Base-by-base conservation (phyloP, 257 asterid genomes). In the Dorcoceras hygrometricum region DNA sequence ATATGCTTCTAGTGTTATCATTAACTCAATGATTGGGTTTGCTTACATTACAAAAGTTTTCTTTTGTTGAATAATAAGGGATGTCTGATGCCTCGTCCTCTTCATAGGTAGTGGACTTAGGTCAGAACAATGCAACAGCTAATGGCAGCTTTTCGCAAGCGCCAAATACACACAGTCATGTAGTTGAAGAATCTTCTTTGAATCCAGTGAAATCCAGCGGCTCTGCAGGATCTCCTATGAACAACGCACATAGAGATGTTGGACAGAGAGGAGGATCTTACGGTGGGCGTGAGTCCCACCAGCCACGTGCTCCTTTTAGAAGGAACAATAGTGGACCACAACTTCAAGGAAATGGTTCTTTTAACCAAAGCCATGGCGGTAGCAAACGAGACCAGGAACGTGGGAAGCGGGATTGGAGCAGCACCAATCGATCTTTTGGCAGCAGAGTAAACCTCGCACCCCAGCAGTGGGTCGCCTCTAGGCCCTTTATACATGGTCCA, bases 261-360 rank as follows among this genome's bases (percentile, higher is more conserved):
- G 85, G 83, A 8, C 92, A 83, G 3, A 80, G 82, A 70, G 86
- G 86, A 69, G 80, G 84, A 46, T 63, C 78, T 10, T 76, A 85
- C 54, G 59, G 79, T 63, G 95, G 82, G 8, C 78, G 68, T 74
- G 89, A 79, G 62, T 78, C 75, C n/a, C 96, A 80, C 43, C 83
- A 80, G 9, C 91, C 76, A 6, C 81, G 82, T 22, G 73, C 59
- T 74, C 43, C 90, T 20, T 84, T 72, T 60, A 86, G 90, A 69
- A 86, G 91, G 80, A 83, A 83, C 51, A 79, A 61, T 62, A 78
- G 84, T 39, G 88, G 89, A 24, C 81, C 88, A 20, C 78, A 77
- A n/a, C 65, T 74, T 62, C 87, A 83, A 68, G 95, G 89, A 1
- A 91, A 88, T 73, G 90, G 85, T 32, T 71, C 86, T 29, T 69